Percentiles rank a stretch among this genome's conserved stretches.
phyloP scores from a whole-genome alignment of 495 filamentous ascomycete species.

The Viridothelium virens region DNA sequence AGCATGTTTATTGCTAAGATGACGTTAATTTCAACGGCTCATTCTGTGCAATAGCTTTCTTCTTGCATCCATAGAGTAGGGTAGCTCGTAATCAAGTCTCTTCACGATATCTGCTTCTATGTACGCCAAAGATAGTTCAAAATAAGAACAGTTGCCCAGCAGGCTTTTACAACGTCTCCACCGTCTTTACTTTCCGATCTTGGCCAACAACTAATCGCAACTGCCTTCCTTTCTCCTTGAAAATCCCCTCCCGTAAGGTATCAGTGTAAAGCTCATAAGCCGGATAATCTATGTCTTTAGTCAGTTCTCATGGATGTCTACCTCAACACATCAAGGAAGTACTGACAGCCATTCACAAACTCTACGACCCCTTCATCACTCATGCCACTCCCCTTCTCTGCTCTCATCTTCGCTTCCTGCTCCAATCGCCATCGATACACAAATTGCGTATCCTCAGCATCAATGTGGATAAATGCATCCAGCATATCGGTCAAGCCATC shows the following conservation, averaged over 20 bases:
- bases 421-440: constrained; percentile 86
- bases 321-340: not conserved
- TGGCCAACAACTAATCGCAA: constrained; percentile 31
- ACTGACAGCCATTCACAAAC: constrained; percentile 62
- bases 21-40: not conserved
- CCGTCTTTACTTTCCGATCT: constrained; percentile 29
- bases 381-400: constrained; percentile 66
- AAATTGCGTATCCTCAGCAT: constrained; percentile 64
- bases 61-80: constrained; percentile 4
- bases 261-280: constrained; percentile 45
- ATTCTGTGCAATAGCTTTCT: not conserved
- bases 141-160: not conserved
- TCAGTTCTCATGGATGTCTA: constrained; percentile 11
- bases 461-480: constrained; percentile 81
- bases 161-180: constrained; percentile 19
- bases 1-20: not conserved
- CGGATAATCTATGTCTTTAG: constrained; percentile 46
- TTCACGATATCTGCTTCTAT: not conserved
- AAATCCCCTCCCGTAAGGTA: constrained; percentile 29
- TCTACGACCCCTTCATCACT: constrained; percentile 57
- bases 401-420: constrained; percentile 65
- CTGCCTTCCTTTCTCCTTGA: constrained; percentile 29
- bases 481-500: constrained; percentile 64
- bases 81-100: not conserved
- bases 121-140: not conserved